Percentiles rank a stretch among this genome's conserved stretches.
Conservation (phyloP, 2,329 filamentous ascomycete genomes). For the Cryphonectria carpinicola region DNA sequence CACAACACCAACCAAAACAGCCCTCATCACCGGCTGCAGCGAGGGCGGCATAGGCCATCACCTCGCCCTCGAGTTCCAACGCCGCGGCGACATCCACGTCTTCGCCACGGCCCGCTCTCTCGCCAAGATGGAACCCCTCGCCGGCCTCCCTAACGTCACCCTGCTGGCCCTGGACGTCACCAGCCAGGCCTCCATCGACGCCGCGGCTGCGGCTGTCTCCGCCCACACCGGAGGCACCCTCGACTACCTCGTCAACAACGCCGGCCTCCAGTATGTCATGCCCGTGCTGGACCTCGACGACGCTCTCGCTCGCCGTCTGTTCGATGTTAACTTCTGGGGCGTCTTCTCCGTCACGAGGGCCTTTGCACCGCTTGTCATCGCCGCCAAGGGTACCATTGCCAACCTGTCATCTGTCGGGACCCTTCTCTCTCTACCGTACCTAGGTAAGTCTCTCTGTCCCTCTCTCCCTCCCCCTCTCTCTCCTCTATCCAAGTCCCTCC, state of each 20-base stretch:
- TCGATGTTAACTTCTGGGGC: constrained; percentile 59
- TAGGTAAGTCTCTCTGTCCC: constrained; percentile 1
- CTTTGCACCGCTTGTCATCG: constrained; percentile 54
- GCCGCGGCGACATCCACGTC: constrained; percentile 33
- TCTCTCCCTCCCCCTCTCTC: too few species aligned
- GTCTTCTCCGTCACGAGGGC: constrained; percentile 58
- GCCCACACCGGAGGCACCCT: constrained; percentile 1
- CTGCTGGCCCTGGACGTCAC: constrained; percentile 40
- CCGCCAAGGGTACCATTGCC: constrained; percentile 54
- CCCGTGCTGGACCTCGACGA: constrained; percentile 54
- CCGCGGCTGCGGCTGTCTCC: constrained; percentile 22
- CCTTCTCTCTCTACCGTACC: constrained; percentile 34
- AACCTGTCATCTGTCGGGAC: constrained; percentile 59
- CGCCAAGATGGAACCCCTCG: constrained; percentile 34
- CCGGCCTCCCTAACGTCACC: constrained; percentile 28
- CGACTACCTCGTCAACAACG: constrained; percentile 64
- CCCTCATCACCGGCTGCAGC: constrained; percentile 42
- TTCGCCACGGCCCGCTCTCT: constrained; percentile 38
- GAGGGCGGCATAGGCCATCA: constrained; percentile 39
- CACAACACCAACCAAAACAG: constrained; percentile 25
- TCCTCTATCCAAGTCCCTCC: constrained; percentile 36
- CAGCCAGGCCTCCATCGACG: constrained; percentile 34
- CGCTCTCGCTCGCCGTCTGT: constrained; percentile 43
- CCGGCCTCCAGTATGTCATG: constrained; percentile 45
- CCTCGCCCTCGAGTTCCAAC: constrained; percentile 38